phyloP scores from a whole-genome alignment of 1,139 yeast genomes.

The Groenewaldozyma auringiensis region DNA sequence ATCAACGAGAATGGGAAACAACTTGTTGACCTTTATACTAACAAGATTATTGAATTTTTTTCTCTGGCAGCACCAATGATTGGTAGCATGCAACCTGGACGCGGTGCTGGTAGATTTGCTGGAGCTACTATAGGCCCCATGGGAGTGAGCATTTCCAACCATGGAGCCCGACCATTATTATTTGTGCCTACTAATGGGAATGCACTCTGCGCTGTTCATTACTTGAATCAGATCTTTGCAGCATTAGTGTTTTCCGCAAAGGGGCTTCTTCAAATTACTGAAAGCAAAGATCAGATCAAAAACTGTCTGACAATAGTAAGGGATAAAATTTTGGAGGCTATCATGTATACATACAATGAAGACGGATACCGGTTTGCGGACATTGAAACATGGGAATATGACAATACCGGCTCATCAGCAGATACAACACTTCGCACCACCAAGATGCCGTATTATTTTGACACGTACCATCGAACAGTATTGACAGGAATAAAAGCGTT shows the following conservation, averaged over 20 bases:
- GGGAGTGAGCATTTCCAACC: background rate
- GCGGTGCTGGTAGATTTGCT: slow-evolving; percentile 50
- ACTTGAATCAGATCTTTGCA: background rate
- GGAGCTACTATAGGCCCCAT: slow-evolving; percentile 27
- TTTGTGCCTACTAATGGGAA: slow-evolving; percentile 57
- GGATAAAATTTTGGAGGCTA: slow-evolving; percentile 1
- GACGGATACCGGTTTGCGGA: background rate
- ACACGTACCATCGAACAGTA: background rate
- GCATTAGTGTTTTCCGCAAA: background rate
- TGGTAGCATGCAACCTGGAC: slow-evolving; percentile 22
- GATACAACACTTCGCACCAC: background rate
- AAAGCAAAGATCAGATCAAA: background rate
- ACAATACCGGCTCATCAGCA: no score
- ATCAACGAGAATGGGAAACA: slow-evolving; percentile 23
- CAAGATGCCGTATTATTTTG: background rate
- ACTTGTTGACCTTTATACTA: slow-evolving; percentile 21
- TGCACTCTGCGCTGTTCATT: slow-evolving; percentile 43
- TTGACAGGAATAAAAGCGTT: background rate
- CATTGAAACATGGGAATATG: background rate
- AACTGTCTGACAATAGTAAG: background rate
- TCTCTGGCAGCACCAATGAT: slow-evolving; percentile 9
- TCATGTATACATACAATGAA: background rate
- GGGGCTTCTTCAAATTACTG: background rate
- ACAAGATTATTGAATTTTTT: slow-evolving; percentile 27
- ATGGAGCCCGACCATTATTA: slow-evolving; percentile 35